A percentile compares a stretch with the other conserved stretches of the same genome.
phyloP scores from a whole-genome alignment of 1,139 yeast species.

The Suhomyces terraborum region DNA sequence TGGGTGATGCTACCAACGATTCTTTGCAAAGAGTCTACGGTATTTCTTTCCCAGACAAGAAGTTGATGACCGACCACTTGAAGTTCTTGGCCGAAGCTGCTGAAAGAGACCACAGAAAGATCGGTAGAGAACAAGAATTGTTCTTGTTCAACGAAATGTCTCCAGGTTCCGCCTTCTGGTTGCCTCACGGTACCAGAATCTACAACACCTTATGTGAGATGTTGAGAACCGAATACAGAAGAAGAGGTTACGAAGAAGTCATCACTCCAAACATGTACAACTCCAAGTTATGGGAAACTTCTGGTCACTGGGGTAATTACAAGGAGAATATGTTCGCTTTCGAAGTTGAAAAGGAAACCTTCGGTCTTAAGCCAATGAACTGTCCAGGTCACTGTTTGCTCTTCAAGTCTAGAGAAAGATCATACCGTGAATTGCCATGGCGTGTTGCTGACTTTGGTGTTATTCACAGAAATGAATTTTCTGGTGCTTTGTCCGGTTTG shows the following conservation, averaged over 20 bases:
- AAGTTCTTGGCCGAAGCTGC: conserved; percentile 97
- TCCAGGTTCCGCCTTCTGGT: conserved; percentile 97
- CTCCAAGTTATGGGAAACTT: conserved; percentile 93
- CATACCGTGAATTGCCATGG: conserved; percentile 93
- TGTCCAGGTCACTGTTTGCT: conserved; percentile 97
- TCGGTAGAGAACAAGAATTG: conserved; percentile 95
- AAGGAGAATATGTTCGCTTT: conserved; percentile 96
- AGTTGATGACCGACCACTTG: conserved; percentile 92
- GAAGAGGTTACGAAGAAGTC: conserved; percentile 95
- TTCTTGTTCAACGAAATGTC: conserved; percentile 95
- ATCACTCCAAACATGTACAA: conserved; percentile 98
- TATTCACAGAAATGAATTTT: conserved; percentile 91
- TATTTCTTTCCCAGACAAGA: conserved; percentile 98
- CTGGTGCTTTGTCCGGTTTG: conserved; percentile 82
- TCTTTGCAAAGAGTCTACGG: conserved; percentile 98
- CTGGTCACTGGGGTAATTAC: conserved; percentile 98
- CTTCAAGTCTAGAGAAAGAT: conserved; percentile 83
- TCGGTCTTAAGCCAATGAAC: conserved; percentile 96
- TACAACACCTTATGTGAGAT: conserved; percentile 81
- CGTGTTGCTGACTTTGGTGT: conserved; percentile 97
- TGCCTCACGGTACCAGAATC: conserved; percentile 97
- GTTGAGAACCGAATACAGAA: conserved; percentile 78
- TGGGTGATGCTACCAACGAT: conserved; percentile 91
- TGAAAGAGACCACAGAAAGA: conserved; percentile 94
- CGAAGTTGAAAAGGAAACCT: conserved; percentile 87